Base-by-base conservation (phyloP, 2,329 filamentous ascomycete genomes). In the Diplodia intermedia region DNA sequence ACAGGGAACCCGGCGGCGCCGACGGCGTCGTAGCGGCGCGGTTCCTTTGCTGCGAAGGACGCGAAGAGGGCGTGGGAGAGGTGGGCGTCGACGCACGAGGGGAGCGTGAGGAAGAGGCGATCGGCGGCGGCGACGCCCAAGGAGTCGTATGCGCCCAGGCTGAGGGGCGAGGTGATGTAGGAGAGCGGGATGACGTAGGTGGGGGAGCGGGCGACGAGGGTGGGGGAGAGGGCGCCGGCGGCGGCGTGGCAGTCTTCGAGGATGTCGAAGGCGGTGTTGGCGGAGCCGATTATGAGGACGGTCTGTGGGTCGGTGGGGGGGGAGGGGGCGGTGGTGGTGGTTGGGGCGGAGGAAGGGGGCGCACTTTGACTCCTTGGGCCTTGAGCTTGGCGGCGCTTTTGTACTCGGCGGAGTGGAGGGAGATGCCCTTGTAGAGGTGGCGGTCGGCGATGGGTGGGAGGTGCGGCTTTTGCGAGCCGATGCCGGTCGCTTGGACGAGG, bases 191-290 rank as follows among this genome's bases (percentile, higher is more conserved):
- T 68, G 29, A 78, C 74, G 76, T 75, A 80, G 43, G 83, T 84
- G 8, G 74, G 76, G 55, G 73, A 77, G 36, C 83, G 79, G 70
- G 84, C 83, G 1, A 84, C 73, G 71, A 85, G 82, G 12, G 82
- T 85, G 18, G 78, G 75, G 67, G 5, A 1, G 2, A 80, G 70
- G 8, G 78, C 78, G 7, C 79, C 79, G 26, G 80, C 78, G 7
- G 79, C 79, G 26, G 80, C 76, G 54, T 79, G 76, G 77, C 83
- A 83, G 71, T 84, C 81, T 72, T 83, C 79, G 4, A 82, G 81
- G 33, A 84, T 77, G 71, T 85, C 82, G 72, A 84, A 82, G 56
- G 79, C 82, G 0, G 82, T 84, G 69, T 84, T 85, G 60, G 80
- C 84, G 23, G 79, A 80, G 29, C 83, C 83, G 18, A 85, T 75